Conservation (phyloP, 805 yeast species). For the Cyberlindnera nakhonratchasimensis region DNA sequence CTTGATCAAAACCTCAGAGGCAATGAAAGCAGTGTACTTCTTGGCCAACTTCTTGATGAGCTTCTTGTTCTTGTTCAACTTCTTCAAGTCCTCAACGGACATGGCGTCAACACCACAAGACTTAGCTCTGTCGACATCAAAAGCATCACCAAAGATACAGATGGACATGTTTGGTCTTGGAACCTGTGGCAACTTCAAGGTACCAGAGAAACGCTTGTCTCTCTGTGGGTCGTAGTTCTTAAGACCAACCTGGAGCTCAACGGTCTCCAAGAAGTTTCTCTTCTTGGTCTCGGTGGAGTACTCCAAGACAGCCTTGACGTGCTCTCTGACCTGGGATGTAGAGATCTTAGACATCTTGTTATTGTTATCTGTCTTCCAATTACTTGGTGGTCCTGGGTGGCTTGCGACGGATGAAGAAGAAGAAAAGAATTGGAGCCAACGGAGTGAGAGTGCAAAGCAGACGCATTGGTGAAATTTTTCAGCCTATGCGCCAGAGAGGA, state of each 20-base stretch:
- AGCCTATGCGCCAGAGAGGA: background rate
- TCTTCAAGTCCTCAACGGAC: constrained; percentile 99
- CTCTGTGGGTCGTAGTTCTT: constrained; percentile 99
- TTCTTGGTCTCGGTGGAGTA: constrained; percentile 91
- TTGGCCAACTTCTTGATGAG: constrained; percentile 99
- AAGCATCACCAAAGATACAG: constrained; percentile 99
- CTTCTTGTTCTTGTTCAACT: constrained; percentile 99
- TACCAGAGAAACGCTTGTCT: constrained; percentile 99
- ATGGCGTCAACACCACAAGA: constrained; percentile 98
- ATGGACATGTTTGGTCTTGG: constrained; percentile 99
- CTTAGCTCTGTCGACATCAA: constrained; percentile 99
- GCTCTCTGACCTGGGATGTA: constrained; percentile 91
- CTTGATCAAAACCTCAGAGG: constrained; percentile 98
- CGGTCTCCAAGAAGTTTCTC: constrained; percentile 99
- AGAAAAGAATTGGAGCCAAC: background rate
- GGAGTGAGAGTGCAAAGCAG: background rate
- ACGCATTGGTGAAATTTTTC: constrained; percentile 6
- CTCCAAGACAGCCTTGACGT: constrained; percentile 88
- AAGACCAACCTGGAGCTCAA: constrained; percentile 98
- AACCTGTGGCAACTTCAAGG: constrained; percentile 95
- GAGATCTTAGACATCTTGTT: constrained; percentile 80
- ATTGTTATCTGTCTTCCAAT: constrained; percentile 69
- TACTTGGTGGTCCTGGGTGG: constrained; percentile 51
- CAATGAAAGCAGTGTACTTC: constrained; percentile 99
- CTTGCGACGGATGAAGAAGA: constrained; percentile 39